Evolutionary conservation across 2,329 filamentous ascomycete genomes (phyloP).

Genomic region (Sclerotinia nivalis): DNA sequence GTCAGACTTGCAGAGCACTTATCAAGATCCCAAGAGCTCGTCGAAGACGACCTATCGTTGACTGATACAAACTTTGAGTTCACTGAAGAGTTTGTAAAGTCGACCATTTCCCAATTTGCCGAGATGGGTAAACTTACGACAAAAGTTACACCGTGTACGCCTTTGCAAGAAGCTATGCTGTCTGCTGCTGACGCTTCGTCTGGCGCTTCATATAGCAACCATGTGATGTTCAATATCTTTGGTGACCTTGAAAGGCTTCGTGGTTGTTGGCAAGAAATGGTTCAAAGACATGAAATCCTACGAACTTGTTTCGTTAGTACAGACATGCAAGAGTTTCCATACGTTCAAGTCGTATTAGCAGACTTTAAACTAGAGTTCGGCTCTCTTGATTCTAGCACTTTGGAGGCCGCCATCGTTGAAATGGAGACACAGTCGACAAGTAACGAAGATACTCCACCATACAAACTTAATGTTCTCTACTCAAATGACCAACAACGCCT

Average conservation of each 20-base stretch:
- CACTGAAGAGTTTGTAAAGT: conserved; percentile 29
- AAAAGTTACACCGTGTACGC: conserved; percentile 75
- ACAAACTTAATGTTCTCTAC: conserved; percentile 30
- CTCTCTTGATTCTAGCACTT: conserved; percentile 9
- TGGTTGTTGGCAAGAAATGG: conserved; percentile 62
- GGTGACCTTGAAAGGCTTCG: conserved; percentile 53
- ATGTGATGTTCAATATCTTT: conserved; percentile 62
- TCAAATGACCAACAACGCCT: conserved; percentile 26
- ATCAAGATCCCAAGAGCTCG: conserved; percentile 6
- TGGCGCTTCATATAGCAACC: conserved; percentile 68
- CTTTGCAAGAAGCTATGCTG: conserved; percentile 86
- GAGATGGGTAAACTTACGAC: conserved; percentile 44
- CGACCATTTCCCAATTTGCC: conserved; percentile 30
- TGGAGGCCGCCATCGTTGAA: conserved; percentile 6
- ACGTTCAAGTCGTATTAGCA: conserved; percentile 69
- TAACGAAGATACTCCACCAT: conserved; percentile 34
- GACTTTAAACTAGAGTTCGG: conserved; percentile 42
- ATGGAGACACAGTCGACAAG: not conserved
- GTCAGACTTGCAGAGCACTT: conserved; percentile 54
- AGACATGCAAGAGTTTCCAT: conserved; percentile 58
- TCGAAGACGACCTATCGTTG: not conserved
- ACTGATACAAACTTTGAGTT: conserved; percentile 33
- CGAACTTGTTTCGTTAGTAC: conserved; percentile 75
- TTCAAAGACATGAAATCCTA: conserved; percentile 70
- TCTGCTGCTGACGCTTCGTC: conserved; percentile 52